Evolutionary conservation across 1,139 yeast genomes (phyloP), one percentile per base, ranked within the genome.

Genomic region (Geotrichum candidum): DNA sequence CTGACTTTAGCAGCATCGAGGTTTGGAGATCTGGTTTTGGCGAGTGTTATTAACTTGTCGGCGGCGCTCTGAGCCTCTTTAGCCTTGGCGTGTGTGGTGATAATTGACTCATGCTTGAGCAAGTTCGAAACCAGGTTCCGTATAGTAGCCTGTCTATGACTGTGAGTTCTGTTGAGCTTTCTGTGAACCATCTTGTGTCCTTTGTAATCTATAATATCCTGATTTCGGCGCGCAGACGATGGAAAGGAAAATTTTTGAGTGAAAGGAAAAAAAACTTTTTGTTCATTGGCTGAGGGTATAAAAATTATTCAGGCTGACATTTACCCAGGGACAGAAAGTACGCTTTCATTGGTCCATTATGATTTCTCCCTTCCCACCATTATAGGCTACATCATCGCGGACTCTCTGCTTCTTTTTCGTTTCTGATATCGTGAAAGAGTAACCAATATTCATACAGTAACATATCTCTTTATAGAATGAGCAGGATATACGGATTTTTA

Each of bases 31-130:
- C 65, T 63, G 57, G 66, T 67, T 65, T 78, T 78, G 29, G 86
- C 83, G 68, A 80, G 77, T 10, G 82, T 78, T 66, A 85, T 83
- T 57, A 84, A 70, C 62, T 82, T 79, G 65, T 86, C 90, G 13
- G 84, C 82, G 35, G 79, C 73, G 18, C 80, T 76, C 63, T 83
- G 85, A 0, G 90, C 82, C 66, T 84, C 85, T 72, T 84, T 85
- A 57, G 91, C 90, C 72, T 86, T 86, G 51, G 88, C 87, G 66
- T 82, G 83, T 1, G 94, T 87, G 0, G 92, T 86, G 10, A 83
- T 80, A 63, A 87, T 83, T 22, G 87, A 80, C 67, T 87, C 92
- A 68, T 86, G 84, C 71, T 85, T 84, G 53, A 87, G 77, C 56
- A 87, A 73, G n/a, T 87, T 84, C 4, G 88, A 80, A 35, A 84